Evolutionary conservation across 257 asterid genomes (phyloP), one percentile per base, ranked within the genome.

Genomic region (Solanum boliviense): DNA sequence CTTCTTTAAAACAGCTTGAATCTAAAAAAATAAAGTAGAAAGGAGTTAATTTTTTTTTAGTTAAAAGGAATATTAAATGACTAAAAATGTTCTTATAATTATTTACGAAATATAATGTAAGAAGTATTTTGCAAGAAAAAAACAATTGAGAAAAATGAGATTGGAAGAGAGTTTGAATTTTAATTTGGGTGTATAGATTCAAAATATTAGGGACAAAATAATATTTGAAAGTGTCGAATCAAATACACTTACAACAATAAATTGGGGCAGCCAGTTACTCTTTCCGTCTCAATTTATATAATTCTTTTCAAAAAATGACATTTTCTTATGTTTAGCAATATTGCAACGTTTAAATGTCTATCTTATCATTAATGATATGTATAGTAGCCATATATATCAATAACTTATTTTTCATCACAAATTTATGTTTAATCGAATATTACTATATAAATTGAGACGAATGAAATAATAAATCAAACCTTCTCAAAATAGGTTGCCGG

Each of bases 141-240:
- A 10, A 56, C 58, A 15, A 48, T 5, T 5, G 13, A 60, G 27
- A 60, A 21, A 60, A 60, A 60, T 60, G 68, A 21, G 68, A 9
- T 0, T 0, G 58, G 27, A 60, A 23, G 27, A 0, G 67, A 56
- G 67, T 56, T 21, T 0, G 67, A 7, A 56, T 1, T 56, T 56
- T 20, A 7, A 7, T 56, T 56, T 56, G n/a, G 4, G 13, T 23
- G 0, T 58, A 9, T 1, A 60, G 0, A 56, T 56, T 44, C 67
- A 56, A 56, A 56, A 60, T 48, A 15, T 48, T 15, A 48, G 58
- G 58, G 60, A 48, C 60, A 48, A 48, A 15, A 48, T 13, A 46
- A 15, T 48, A 48, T 48, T 48, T 48, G 60, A 15, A 15, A 48
- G 60, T 15, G 7, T 48, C 21, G 0, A 48, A 48, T 48, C 60